Evolutionary conservation across 2,329 filamentous ascomycete genomes (phyloP).

Genomic region (Ascomycota sp.): DNA sequence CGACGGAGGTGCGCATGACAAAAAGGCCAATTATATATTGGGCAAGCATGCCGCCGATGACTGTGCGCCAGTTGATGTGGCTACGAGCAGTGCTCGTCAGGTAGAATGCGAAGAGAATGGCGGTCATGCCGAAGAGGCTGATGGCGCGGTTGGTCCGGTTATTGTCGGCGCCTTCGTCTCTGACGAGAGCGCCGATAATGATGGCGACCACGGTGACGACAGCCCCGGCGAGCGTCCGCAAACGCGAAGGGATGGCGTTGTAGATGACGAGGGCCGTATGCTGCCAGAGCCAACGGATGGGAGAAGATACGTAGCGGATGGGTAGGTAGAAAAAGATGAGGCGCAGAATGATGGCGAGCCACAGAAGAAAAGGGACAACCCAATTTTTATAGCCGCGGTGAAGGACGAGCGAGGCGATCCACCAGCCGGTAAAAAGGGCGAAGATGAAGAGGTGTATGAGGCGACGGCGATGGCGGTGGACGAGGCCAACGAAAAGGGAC

Average conservation of each 20-base stretch:
- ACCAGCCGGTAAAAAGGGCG: conserved; percentile 38
- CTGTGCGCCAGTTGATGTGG: conserved; percentile 50
- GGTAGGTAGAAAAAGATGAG: conserved; percentile 56
- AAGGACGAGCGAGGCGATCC: conserved; percentile 53
- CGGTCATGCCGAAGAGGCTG: conserved; percentile 55
- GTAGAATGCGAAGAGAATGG: conserved; percentile 51
- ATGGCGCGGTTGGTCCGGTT: conserved; percentile 62
- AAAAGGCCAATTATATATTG: conserved; percentile 83
- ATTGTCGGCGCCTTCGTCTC: conserved; percentile 52
- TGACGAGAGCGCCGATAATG: conserved; percentile 58
- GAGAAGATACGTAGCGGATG: conserved; percentile 41
- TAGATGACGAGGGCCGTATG: conserved; percentile 39
- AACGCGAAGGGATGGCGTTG: conserved; percentile 42
- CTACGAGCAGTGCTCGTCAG: conserved; percentile 49
- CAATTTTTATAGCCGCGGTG: conserved; percentile 58
- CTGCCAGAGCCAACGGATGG: conserved; percentile 47
- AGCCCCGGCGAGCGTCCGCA: conserved; percentile 43
- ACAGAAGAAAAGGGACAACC: conserved; percentile 69
- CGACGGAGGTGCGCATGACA: conserved; percentile 59
- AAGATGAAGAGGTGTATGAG: conserved; percentile 25
- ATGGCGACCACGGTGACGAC: conserved; percentile 47
- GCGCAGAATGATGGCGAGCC: conserved; percentile 53
- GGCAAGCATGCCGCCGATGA: conserved; percentile 72
- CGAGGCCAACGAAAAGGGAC: conserved; percentile 8
- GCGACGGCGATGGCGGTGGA: conserved; percentile 25